Conservation (phyloP, 1,284 basidiomycete species). For the Trametes sp. region DNA sequence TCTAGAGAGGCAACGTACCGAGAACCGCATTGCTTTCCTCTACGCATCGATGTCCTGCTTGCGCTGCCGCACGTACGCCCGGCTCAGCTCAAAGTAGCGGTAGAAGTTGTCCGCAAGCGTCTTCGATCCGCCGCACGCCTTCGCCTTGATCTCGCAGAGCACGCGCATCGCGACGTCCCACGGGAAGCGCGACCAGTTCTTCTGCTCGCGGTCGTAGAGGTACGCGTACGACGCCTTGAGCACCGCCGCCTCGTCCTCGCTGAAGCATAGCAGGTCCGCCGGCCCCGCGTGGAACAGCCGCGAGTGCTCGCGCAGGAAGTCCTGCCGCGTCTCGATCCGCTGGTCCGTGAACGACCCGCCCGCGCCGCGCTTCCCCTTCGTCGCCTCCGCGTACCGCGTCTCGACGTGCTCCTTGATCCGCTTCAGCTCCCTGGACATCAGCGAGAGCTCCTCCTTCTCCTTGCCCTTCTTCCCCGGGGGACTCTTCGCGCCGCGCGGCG, state of each 20-base stretch:
- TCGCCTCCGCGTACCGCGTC: conserved; percentile 30
- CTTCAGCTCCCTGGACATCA: conserved; percentile 36
- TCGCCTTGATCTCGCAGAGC: conserved; percentile 57
- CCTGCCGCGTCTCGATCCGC: conserved; percentile 55
- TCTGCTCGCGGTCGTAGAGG: conserved; percentile 44
- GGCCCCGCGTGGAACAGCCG: conserved; percentile 46
- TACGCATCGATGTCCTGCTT: not conserved
- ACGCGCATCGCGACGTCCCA: conserved; percentile 61
- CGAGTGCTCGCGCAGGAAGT: conserved; percentile 52
- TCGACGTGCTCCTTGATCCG: conserved; percentile 42
- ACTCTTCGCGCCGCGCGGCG: too few species aligned
- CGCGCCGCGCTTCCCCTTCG: not conserved
- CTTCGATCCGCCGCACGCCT: conserved; percentile 6
- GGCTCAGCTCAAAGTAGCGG: not conserved
- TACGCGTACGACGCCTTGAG: conserved; percentile 64
- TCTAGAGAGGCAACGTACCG: too few species aligned
- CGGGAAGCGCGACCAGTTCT: conserved; percentile 52
- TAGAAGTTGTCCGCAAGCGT: not conserved
- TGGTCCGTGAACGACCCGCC: conserved; percentile 47
- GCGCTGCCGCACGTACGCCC: conserved; percentile 5
- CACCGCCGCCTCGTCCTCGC: conserved; percentile 42
- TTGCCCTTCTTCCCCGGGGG: too few species aligned
- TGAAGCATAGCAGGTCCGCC: conserved; percentile 19
- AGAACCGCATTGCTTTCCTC: too few species aligned
- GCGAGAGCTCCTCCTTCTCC: too few species aligned